Conservation (phyloP, 768 basidiomycete species). For the Hortiboletus campestris region DNA sequence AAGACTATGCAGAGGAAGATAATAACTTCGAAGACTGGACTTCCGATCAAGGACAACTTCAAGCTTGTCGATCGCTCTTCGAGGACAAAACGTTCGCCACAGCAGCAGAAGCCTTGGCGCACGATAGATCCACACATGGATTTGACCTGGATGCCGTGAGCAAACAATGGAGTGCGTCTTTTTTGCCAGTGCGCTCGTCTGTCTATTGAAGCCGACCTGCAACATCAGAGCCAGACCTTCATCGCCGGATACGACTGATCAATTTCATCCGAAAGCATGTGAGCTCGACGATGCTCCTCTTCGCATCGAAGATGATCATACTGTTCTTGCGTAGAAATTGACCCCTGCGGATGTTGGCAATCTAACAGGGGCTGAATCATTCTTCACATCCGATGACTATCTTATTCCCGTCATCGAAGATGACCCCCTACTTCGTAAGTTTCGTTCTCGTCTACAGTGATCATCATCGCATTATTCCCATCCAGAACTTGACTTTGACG, state of each 20-base stretch:
- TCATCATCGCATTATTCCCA: not conserved
- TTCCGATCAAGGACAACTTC: slow-evolving; percentile 57
- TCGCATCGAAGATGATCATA: not conserved
- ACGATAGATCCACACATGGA: slow-evolving; percentile 59
- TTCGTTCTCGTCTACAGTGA: not conserved
- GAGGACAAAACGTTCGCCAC: slow-evolving; percentile 61
- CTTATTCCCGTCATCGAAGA: slow-evolving; percentile 80
- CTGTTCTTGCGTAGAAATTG: slow-evolving; percentile 46
- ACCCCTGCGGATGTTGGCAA: slow-evolving; percentile 42
- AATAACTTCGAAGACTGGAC: slow-evolving; percentile 80
- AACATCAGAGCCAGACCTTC: slow-evolving; percentile 66
- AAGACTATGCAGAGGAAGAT: slow-evolving; percentile 41
- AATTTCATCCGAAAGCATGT: slow-evolving; percentile 86
- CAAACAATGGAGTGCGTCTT: slow-evolving; percentile 51
- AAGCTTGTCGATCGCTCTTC: slow-evolving; percentile 71
- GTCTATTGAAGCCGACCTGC: not conserved
- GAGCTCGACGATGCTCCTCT: not conserved
- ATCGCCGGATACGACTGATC: slow-evolving; percentile 76
- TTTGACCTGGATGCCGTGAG: slow-evolving; percentile 60
- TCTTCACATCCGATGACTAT: slow-evolving; percentile 75
- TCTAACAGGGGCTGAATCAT: slow-evolving; percentile 55
- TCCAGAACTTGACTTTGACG: slow-evolving; percentile 62
- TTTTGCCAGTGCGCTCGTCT: not conserved
- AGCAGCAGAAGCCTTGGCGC: slow-evolving; percentile 53
- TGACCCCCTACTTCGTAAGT: slow-evolving; percentile 86